Conservation (phyloP, 106 monocot genomes). For the Narthecium ossifragum region DNA sequence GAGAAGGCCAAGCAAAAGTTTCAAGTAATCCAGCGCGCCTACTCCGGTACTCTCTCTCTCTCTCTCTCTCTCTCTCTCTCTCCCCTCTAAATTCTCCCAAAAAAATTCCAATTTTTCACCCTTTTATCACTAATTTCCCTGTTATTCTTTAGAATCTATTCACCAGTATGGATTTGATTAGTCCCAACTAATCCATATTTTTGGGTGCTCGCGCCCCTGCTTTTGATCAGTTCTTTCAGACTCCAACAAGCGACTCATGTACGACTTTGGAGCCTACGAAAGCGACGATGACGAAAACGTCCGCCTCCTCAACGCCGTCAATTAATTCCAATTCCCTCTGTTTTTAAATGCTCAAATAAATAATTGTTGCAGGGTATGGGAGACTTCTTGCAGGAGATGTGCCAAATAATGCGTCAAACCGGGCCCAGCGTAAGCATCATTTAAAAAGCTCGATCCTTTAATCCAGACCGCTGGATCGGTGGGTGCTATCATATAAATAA, state of each 20-base stretch:
- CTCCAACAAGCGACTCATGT: constrained; percentile 82
- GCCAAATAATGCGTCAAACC: constrained; percentile 78
- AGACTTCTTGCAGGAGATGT: constrained; percentile 82
- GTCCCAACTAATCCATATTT: background rate
- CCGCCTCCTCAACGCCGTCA: background rate
- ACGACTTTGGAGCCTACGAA: constrained; percentile 72
- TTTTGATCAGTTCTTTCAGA: constrained; percentile 70
- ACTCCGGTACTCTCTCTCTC: constrained; percentile 41
- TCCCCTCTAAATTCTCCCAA: background rate
- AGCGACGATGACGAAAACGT: constrained; percentile 48
- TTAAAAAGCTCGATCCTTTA: no score
- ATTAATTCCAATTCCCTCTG: background rate
- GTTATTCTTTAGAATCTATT: background rate
- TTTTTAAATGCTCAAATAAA: background rate
- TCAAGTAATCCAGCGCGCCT: constrained; percentile 79
- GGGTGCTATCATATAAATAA: no score
- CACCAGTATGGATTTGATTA: background rate
- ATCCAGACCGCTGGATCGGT: no score
- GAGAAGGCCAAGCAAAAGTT: constrained; percentile 78
- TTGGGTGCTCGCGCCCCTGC: no score
- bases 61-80: background rate
- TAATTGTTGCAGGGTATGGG: constrained; percentile 54
- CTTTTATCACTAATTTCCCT: constrained; percentile 4
- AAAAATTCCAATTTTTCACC: background rate
- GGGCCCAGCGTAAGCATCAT: constrained; percentile 32